Conservation (phyloP, 1,139 yeast genomes). For the Kurtzmaniella quercitrusa region DNA sequence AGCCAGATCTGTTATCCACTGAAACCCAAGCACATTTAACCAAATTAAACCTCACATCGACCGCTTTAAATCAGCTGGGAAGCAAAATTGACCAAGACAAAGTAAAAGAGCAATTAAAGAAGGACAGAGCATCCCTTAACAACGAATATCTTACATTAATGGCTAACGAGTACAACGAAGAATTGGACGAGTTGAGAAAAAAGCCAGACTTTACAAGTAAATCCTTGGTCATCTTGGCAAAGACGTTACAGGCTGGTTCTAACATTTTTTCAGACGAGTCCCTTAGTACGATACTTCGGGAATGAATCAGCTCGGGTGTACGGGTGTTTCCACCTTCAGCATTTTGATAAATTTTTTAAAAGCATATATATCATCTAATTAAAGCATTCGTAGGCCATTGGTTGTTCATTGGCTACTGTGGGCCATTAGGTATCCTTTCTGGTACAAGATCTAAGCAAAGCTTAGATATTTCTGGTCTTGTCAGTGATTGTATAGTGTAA, state of each 20-base stretch:
- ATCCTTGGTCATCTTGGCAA: slow-evolving; percentile 60
- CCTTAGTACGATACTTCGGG: slow-evolving; percentile 35
- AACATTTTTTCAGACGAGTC: slow-evolving; percentile 65
- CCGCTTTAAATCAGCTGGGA: slow-evolving; percentile 11
- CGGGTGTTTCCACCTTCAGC: background rate
- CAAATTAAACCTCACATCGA: slow-evolving; percentile 24
- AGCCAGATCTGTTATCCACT: slow-evolving; percentile 16
- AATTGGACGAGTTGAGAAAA: slow-evolving; percentile 57
- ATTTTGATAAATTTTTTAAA: background rate
- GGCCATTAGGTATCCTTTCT: too few relatives aligned
- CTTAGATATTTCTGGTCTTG: too few relatives aligned
- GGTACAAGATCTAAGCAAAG: too few relatives aligned
- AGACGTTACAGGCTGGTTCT: slow-evolving; percentile 60
- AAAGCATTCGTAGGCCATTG: background rate
- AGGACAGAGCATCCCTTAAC: slow-evolving; percentile 40
- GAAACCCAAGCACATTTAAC: slow-evolving; percentile 22
- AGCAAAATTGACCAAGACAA: slow-evolving; percentile 19
- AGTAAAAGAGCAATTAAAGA: slow-evolving; percentile 19
- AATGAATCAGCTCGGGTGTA: slow-evolving; percentile 1
- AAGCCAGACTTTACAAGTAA: slow-evolving; percentile 60
- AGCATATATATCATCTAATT: background rate
- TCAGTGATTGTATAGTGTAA: too few relatives aligned
- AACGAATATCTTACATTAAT: slow-evolving; percentile 52
- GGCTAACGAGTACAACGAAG: slow-evolving; percentile 59
- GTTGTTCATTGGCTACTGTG: too few relatives aligned